phyloP scores from a whole-genome alignment of 306 rosid species.

The Calophaca sinica region DNA sequence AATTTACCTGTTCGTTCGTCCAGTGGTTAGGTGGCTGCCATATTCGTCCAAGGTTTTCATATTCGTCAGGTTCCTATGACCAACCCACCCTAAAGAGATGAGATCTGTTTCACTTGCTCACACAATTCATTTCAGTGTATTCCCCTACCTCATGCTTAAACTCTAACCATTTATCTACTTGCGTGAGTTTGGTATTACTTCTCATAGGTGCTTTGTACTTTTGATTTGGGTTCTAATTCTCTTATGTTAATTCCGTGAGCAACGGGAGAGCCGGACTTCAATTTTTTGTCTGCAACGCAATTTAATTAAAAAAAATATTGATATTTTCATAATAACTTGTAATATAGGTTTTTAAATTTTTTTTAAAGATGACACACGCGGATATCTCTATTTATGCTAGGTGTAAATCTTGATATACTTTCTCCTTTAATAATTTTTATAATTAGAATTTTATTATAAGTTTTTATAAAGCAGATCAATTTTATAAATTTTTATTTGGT shows the following conservation, averaged over 20 bases:
- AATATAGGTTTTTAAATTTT: no score
- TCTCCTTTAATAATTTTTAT: no score
- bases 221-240: not conserved
- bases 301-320: not conserved
- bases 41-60: not conserved
- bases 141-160: not conserved
- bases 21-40: not conserved
- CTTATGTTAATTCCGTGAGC: not conserved
- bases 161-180: not conserved
- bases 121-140: not conserved
- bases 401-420: no score
- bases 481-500: no score
- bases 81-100: not conserved
- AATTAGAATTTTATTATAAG: no score
- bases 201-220: not conserved
- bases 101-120: not conserved
- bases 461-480: no score
- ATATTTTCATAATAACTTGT: no score
- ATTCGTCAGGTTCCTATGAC: not conserved
- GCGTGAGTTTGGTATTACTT: not conserved
- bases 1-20: constrained; percentile 33
- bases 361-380: no score
- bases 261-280: no score
- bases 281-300: not conserved
- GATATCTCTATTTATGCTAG: no score